Base-by-base conservation (phyloP, 2,329 filamentous ascomycete species). In the Fusarium sp. region DNA sequence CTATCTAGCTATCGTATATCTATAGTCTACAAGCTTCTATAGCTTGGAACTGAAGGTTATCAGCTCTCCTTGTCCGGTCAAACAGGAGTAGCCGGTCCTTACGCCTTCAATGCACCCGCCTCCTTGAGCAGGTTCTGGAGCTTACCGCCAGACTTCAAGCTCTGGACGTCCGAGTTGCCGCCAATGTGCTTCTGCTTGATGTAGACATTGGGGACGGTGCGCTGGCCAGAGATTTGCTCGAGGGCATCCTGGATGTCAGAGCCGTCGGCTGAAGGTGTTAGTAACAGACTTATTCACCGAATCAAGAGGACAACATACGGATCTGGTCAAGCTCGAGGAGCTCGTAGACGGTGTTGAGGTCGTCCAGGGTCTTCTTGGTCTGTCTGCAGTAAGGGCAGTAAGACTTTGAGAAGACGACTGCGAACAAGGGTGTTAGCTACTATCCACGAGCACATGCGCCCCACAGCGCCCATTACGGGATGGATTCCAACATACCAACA, bases 201-300 rank as follows among this genome's bases (percentile, higher is more conserved):
- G 88, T 94, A 98, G 86, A 98, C 93, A 88, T 98, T 98, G 79
- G 97, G 97, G 7, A 99, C 97, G 79, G 94, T 96, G 80, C 91
- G 89, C 89, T 99, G 97, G 83, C 90, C 88, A 66, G 91, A 94
- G 79, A 98, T 90, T 74, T 96, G 89, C 77, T 90, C 84, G 70
- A 99, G 93, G 29, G 95, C 95, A 75, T 91, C 88, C 88, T 99
- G 97, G 80, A 99, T 91, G 14, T 88, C 95, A 75, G 86, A 82
- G 75, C 97, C 96, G 81, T 98, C 96, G 74, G 92, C 95, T 97
- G 77, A 47, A 29, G 27, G 35, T 62, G 72, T 81, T 66, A 80
- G 79, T 9, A 18, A 36, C 14, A 18, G 18, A 20, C 7, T 38
- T 13, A 20, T 56, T 40, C 14, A 35, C 29, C 11, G 11, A 4